Conservation (phyloP, 2,329 filamentous ascomycete genomes). For the Fonsecaea pugnacius region DNA sequence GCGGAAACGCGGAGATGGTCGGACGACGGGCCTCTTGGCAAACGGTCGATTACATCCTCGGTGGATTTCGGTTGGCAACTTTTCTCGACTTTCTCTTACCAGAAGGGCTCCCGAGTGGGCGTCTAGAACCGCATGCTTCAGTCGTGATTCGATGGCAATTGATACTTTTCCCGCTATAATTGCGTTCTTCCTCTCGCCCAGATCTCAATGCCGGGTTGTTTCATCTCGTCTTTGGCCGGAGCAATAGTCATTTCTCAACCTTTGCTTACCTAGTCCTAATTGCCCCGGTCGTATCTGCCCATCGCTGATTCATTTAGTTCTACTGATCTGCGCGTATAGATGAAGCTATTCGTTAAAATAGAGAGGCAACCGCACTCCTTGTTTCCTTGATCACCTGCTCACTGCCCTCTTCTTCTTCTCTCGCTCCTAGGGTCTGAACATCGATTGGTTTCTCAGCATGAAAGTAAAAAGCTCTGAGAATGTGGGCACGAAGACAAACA, state of each 20-base stretch:
- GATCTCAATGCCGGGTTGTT: background rate
- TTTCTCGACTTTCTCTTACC: background rate
- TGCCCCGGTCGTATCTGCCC: background rate
- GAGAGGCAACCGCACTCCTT: background rate
- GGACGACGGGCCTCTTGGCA: background rate
- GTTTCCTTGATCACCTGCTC: background rate
- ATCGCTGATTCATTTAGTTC: background rate
- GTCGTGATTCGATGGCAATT: conserved; percentile 5
- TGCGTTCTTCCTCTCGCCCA: background rate
- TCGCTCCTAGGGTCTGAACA: background rate
- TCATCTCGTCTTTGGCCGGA: background rate
- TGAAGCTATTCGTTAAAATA: background rate
- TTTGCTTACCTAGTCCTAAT: background rate
- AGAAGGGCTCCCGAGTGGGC: background rate
- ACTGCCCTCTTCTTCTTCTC: background rate
- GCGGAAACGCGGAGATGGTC: background rate
- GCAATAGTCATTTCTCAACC: background rate
- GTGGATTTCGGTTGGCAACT: background rate
- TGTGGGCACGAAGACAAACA: background rate
- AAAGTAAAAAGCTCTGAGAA: background rate
- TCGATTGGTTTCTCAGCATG: background rate
- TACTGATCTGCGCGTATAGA: conserved; percentile 6
- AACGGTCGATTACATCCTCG: background rate
- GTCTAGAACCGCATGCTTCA: background rate
- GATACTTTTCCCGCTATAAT: background rate